A percentile compares a stretch with the other conserved stretches of the same genome.
Evolutionary conservation across 257 asterid species (phyloP).

Genomic region (Nicotiana otophora): DNA sequence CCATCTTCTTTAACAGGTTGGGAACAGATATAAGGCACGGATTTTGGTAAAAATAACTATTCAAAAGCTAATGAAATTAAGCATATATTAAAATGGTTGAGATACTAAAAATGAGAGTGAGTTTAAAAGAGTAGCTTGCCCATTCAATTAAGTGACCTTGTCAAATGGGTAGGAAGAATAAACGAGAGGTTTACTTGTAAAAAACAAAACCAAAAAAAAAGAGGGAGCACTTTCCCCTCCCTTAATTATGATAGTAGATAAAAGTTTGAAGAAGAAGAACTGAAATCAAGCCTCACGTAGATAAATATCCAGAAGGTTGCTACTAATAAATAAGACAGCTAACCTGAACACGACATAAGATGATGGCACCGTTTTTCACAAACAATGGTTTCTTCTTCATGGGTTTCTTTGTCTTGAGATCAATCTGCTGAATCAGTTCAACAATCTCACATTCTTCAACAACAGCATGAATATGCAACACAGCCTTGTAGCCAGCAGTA

Average conservation of each 20-base stretch:
- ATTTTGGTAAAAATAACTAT: not conserved
- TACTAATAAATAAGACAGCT: not conserved
- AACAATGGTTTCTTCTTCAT: conserved; percentile 85
- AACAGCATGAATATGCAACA: conserved; percentile 80
- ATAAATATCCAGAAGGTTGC: not conserved
- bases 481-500: conserved; percentile 98
- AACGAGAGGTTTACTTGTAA: not conserved
- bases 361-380: conserved; percentile 78
- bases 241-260: not conserved
- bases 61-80: not conserved
- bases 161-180: not conserved
- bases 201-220: too few species aligned
- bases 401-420: conserved; percentile 67
- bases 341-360: conserved; percentile 81
- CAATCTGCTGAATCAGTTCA: conserved; percentile 70
- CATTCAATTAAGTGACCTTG: too few species aligned
- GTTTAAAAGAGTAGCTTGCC: too few species aligned
- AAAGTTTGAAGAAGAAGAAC: not conserved
- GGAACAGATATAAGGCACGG: not conserved
- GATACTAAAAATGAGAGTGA: not conserved
- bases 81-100: not conserved
- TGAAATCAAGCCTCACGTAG: not conserved
- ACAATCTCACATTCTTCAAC: conserved; percentile 96
- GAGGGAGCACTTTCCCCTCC: not conserved
- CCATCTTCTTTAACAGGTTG: not conserved